These are phyloP conservation scores for Allodekkera sacchari DNA, from an alignment of 805 yeast species.

Conservation along the genomic window DNA sequence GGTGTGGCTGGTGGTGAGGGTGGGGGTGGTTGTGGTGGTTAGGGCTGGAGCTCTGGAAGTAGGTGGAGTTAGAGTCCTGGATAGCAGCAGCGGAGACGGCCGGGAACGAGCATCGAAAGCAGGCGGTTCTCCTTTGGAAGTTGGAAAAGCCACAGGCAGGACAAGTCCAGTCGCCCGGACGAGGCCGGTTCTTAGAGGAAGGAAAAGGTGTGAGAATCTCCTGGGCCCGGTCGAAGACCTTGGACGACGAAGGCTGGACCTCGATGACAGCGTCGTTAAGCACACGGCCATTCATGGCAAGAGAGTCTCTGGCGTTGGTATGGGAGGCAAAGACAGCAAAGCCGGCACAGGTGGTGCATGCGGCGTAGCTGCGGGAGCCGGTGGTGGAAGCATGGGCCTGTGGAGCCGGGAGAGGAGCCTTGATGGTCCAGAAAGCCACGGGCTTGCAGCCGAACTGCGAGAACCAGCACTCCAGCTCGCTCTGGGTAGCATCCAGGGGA, in stretches of 20 bases:
- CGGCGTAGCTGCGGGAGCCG: conserved; percentile 2
- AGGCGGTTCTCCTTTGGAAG: conserved; percentile 88
- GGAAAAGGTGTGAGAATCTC: conserved; percentile 82
- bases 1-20: conserved; percentile 10
- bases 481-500: conserved; percentile 81
- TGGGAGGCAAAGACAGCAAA: conserved; percentile 80
- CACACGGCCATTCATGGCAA: conserved; percentile 69
- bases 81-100: conserved; percentile 64
- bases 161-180: conserved; percentile 99
- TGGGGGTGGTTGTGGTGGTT: conserved; percentile 9
- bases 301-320: conserved; percentile 76
- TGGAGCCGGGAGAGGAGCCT: conserved; percentile 34
- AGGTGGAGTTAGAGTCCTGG: conserved; percentile 47
- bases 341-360: conserved; percentile 48
- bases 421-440: conserved; percentile 81
- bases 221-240: conserved; percentile 72
- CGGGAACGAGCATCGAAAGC: conserved; percentile 89
- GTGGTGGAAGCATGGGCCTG: conserved; percentile 2
- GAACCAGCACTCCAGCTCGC: conserved; percentile 88
- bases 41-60: conserved; percentile 10
- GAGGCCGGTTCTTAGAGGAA: conserved; percentile 71
- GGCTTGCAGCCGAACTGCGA: conserved; percentile 82
- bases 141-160: conserved; percentile 93
- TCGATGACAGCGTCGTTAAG: conserved; percentile 70
- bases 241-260: conserved; percentile 77